Evolutionary conservation across 805 yeast genomes (phyloP).

Genomic region (Schwanniomyces pseudopolymorphus): DNA sequence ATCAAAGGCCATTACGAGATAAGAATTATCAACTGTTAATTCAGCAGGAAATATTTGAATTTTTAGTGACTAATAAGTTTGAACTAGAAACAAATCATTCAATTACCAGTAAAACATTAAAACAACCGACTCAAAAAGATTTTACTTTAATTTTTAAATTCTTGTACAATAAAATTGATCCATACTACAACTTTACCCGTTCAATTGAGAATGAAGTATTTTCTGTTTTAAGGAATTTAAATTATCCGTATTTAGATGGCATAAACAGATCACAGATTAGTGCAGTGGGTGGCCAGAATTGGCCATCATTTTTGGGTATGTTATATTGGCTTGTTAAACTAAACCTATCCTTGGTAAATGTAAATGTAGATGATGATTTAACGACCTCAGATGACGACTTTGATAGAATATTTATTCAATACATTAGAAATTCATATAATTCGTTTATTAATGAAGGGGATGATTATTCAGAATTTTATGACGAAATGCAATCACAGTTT

Average conservation of each 20-base stretch:
- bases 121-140: conserved; percentile 84
- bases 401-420: conserved; percentile 55
- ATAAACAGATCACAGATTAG: conserved; percentile 82
- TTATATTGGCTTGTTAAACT: conserved; percentile 76
- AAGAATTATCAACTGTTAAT: conserved; percentile 61
- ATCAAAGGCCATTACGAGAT: conserved; percentile 80
- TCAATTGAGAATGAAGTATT: conserved; percentile 77
- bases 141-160: conserved; percentile 78
- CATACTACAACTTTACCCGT: conserved; percentile 66
- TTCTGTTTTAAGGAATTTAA: conserved; percentile 58
- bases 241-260: conserved; percentile 78
- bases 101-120: conserved; percentile 60
- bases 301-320: conserved; percentile 84
- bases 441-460: conserved; percentile 65
- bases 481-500: conserved; percentile 58
- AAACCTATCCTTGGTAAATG: conserved; percentile 33
- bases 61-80: conserved; percentile 60
- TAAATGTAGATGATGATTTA: conserved; percentile 26
- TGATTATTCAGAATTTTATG: conserved; percentile 53
- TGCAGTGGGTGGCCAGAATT: conserved; percentile 87
- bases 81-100: conserved; percentile 75
- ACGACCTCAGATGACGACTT: conserved; percentile 44
- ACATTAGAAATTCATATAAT: conserved; percentile 65
- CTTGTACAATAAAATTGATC: conserved; percentile 75
- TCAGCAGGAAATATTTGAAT: conserved; percentile 68